A percentile compares a stretch with the other conserved stretches of the same genome.
phyloP scores from a whole-genome alignment of 805 yeast species.

The Dipodascopsis uninucleata region DNA sequence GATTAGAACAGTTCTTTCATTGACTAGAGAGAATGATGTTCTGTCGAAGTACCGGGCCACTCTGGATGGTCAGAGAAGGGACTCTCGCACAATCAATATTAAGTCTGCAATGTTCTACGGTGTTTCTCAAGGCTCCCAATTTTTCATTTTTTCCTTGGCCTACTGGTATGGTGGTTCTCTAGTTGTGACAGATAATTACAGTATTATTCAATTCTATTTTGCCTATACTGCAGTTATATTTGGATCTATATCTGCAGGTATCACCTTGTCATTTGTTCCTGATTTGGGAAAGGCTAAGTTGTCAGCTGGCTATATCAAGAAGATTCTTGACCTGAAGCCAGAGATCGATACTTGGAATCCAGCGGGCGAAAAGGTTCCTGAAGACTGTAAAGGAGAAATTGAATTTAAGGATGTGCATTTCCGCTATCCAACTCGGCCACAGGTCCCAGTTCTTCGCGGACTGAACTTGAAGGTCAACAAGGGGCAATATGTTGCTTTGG shows the following conservation, averaged over 20 bases:
- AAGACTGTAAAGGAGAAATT: constrained; percentile 48
- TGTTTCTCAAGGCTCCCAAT: constrained; percentile 39
- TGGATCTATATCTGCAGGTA: constrained; percentile 44
- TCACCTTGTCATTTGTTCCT: constrained; percentile 42
- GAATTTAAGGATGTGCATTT: constrained; percentile 42
- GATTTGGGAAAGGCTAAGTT: constrained; percentile 44
- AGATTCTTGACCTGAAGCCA: constrained; percentile 36
- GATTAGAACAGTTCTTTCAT: constrained; percentile 40
- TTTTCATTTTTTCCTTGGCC: constrained; percentile 41
- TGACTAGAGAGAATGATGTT: constrained; percentile 41
- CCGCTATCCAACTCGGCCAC: constrained; percentile 35
- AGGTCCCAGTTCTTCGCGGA: constrained; percentile 32
- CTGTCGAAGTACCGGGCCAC: constrained; percentile 29
- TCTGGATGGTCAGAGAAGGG: constrained; percentile 21
- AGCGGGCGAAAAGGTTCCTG: constrained; percentile 32
- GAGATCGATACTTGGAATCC: constrained; percentile 36
- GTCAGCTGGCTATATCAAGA: constrained; percentile 37
- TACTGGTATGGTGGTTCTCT: constrained; percentile 44
- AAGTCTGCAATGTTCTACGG: constrained; percentile 36
- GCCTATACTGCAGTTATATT: constrained; percentile 40
- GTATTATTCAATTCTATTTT: constrained; percentile 38
- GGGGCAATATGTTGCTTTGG: constrained; percentile 82
- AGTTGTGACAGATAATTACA: constrained; percentile 34
- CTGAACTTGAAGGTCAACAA: constrained; percentile 48
- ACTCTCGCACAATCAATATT: constrained; percentile 33